Percentiles rank a stretch among this genome's conserved stretches.
phyloP scores from a whole-genome alignment of 2,329 filamentous ascomycete genomes.

The Trichothecium roseum region DNA sequence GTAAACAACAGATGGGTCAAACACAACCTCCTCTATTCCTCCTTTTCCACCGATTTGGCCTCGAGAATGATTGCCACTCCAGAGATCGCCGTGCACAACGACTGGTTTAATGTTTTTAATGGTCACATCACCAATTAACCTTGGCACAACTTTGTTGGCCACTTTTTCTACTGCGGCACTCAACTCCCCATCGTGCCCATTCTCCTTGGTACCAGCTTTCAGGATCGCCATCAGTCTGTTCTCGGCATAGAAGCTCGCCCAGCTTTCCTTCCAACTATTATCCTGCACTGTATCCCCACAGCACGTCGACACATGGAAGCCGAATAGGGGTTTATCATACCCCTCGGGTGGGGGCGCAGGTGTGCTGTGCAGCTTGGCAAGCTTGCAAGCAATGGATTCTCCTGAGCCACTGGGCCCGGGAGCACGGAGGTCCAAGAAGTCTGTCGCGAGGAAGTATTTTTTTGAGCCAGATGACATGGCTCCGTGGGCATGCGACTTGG shows the following conservation, averaged over 20 bases:
- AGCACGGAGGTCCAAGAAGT: conserved; percentile 61
- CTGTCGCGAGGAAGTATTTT: conserved; percentile 55
- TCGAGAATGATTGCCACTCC: conserved; percentile 71
- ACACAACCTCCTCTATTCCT: conserved; percentile 63
- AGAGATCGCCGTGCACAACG: conserved; percentile 84
- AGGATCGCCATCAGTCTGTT: conserved; percentile 61
- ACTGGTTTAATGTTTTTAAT: conserved; percentile 62
- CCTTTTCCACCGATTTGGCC: conserved; percentile 50
- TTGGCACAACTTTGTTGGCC: conserved; percentile 56
- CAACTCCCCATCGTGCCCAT: conserved; percentile 57
- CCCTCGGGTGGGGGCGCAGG: conserved; percentile 56
- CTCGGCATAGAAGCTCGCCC: conserved; percentile 74
- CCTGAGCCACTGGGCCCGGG: conserved; percentile 32
- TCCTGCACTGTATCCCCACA: conserved; percentile 64
- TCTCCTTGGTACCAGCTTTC: conserved; percentile 41
- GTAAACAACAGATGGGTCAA: conserved; percentile 72
- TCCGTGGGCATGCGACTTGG: conserved; percentile 65
- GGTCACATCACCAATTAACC: conserved; percentile 59
- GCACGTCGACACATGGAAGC: conserved; percentile 76
- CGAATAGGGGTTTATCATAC: conserved; percentile 55
- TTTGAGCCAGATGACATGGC: conserved; percentile 33
- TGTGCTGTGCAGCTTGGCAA: conserved; percentile 69
- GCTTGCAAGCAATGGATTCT: conserved; percentile 58
- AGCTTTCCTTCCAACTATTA: conserved; percentile 58
- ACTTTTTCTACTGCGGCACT: conserved; percentile 53